phyloP scores from a whole-genome alignment of 108 stramenopile genomes.

The Pseudonitzschia pungens region DNA sequence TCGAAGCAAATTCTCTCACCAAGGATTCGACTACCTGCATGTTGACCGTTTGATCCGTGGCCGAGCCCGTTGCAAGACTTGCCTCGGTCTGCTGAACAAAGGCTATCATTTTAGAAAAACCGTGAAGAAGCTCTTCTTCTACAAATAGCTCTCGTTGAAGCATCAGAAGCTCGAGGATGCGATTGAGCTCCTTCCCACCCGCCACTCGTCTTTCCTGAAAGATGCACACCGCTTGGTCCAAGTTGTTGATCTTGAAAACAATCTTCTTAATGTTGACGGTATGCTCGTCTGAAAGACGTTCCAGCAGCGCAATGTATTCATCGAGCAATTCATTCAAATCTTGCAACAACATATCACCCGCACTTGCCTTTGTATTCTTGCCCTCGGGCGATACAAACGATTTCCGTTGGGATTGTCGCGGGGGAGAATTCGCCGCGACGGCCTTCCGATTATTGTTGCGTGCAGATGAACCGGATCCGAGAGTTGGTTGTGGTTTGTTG shows the following conservation, averaged over 20 bases:
- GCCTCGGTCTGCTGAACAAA: constrained; percentile 95
- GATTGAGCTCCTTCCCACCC: constrained; percentile 88
- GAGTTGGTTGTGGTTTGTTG: constrained; percentile 45
- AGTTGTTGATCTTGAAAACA: constrained; percentile 97
- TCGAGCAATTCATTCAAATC: constrained; percentile 76
- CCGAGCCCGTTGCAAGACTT: constrained; percentile 62
- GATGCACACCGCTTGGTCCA: constrained; percentile 90
- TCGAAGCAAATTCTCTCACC: constrained; percentile 91
- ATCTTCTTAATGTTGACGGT: constrained; percentile 79
- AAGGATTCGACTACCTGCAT: constrained; percentile 84
- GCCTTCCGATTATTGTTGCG: constrained; percentile 6
- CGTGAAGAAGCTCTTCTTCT: constrained; percentile 89
- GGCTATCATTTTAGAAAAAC: constrained; percentile 93
- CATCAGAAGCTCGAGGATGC: constrained; percentile 86
- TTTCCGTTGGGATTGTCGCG: neutral
- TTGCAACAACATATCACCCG: constrained; percentile 83
- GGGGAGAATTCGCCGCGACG: neutral
- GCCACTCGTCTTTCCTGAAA: constrained; percentile 92
- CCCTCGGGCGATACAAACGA: neutral
- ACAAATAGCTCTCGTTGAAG: constrained; percentile 94
- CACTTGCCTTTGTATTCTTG: constrained; percentile 46
- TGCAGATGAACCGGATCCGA: neutral
- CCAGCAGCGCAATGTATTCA: constrained; percentile 72
- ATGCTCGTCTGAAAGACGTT: constrained; percentile 84
- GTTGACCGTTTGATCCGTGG: constrained; percentile 68